Percentiles rank a stretch among this genome's conserved stretches.
These are phyloP conservation scores for Trematosphaeria pertusa DNA, from an alignment of 2,329 filamentous ascomycete genomes.

Conservation along the genomic window DNA sequence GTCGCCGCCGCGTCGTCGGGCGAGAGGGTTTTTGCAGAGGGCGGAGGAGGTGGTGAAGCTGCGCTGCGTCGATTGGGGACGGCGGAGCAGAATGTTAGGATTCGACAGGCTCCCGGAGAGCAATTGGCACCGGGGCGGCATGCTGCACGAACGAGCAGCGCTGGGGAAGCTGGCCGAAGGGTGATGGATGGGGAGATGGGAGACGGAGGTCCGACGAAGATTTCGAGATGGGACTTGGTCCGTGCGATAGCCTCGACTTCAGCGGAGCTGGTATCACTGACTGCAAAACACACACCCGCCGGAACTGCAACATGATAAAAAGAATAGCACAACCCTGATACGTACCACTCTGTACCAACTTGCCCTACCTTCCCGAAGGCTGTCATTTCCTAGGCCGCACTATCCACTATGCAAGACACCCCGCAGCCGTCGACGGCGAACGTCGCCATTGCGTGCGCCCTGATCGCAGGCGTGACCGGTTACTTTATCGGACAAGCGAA, in stretches of 20 bases:
- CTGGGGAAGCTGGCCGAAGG: constrained; percentile 21
- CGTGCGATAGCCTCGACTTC: not conserved
- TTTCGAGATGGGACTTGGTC: constrained; percentile 22
- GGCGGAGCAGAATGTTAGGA: constrained; percentile 16
- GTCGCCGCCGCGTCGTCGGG: constrained; percentile 40
- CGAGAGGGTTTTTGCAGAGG: constrained; percentile 35
- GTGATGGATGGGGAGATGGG: constrained; percentile 17
- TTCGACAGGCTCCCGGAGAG: constrained; percentile 30
- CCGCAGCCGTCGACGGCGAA: constrained; percentile 61
- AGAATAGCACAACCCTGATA: too few species aligned
- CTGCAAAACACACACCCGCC: too few species aligned
- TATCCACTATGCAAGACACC: constrained; percentile 49
- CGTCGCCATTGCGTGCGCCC: constrained; percentile 74
- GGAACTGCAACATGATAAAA: too few species aligned
- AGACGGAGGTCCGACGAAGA: constrained; percentile 37
- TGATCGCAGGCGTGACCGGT: constrained; percentile 76
- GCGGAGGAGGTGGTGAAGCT: constrained; percentile 35
- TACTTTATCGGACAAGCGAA: constrained; percentile 73
- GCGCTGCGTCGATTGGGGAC: constrained; percentile 25
- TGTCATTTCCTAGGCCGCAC: too few species aligned
- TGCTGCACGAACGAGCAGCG: constrained; percentile 21
- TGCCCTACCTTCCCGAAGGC: too few species aligned
- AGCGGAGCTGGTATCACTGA: not conserved
- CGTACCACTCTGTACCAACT: too few species aligned
- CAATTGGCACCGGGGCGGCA: constrained; percentile 41